Percentiles rank a stretch among this genome's conserved stretches.
These are phyloP conservation scores for Gracilaria vermiculophylla DNA, from an alignment of 23 red algal genomes.

Conservation along the genomic window DNA sequence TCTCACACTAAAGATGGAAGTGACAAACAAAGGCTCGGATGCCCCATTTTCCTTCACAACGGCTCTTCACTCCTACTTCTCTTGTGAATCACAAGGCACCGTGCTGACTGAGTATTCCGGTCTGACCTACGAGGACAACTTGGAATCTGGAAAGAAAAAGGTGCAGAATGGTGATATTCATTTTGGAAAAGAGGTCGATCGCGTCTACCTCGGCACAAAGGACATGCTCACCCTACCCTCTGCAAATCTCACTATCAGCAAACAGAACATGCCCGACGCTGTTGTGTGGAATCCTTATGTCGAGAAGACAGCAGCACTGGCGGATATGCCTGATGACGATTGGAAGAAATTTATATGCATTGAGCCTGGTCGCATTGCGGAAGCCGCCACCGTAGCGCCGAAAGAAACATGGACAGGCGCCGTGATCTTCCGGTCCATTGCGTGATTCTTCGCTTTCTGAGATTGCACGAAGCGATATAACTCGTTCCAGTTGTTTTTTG, in stretches of 20 bases:
- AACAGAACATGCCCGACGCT: conserved; percentile 70
- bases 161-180: conserved; percentile 15
- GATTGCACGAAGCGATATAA: background rate
- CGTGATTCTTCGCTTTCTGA: background rate
- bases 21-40: conserved; percentile 25
- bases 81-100: conserved; percentile 17
- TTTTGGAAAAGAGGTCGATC: conserved; percentile 79
- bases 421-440: background rate
- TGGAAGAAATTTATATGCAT: conserved; percentile 86
- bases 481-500: background rate
- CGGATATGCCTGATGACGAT: conserved; percentile 77
- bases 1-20: conserved; percentile 23
- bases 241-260: conserved; percentile 12
- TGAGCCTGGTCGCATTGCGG: conserved; percentile 68
- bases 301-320: conserved; percentile 69
- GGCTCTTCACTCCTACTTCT: conserved; percentile 88
- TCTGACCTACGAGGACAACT: conserved; percentile 51
- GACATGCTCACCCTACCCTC: conserved; percentile 11
- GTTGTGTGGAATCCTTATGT: conserved; percentile 92
- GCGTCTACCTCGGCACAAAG: conserved; percentile 49
- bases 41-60: conserved; percentile 49
- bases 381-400: conserved; percentile 37
- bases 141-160: conserved; percentile 22
- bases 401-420: conserved; percentile 22
- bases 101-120: conserved; percentile 39